Base-by-base conservation (phyloP, 805 yeast genomes). In the Saccharomycopsis oosterbeekiorum region DNA sequence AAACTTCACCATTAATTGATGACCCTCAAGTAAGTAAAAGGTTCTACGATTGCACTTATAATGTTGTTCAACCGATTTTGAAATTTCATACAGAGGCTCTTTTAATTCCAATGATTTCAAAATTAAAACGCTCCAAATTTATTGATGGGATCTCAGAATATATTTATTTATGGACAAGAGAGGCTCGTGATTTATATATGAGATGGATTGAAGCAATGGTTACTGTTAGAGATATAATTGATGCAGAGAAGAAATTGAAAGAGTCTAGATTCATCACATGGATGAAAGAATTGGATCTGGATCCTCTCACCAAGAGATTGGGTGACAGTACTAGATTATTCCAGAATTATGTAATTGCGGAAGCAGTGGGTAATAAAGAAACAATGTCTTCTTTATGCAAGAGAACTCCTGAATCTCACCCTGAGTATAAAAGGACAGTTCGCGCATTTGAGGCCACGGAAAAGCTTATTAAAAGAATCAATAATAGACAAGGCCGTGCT, bases 41-140 rank as follows among this genome's bases (percentile, higher is more conserved):
- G 34, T 86, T 88, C 68, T 80, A 81, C 59, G 75, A 78, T 1
- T 81, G 81, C 61, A 84, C 90, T 1, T 80, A 85, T 64, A 78
- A 72, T 10, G 80, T 84, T 1, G 85, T 86, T 4, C 70, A 73
- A 56, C 83, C 81, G 4, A 72, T 89, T 58, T 76, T 86, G 17
- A 75, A 76, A 12, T 71, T 82, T 2, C 91, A 89, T 66, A 75
- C 78, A 57, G 77, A 75, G 54, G 73, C 73, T 34, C 71, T 89
- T 1, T 74, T 85, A 57, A 80, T 78, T 14, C 89, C 89, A 0
- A 73, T 89, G 36, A 73, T 84, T 39, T 73, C 75, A 61, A 80
- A 86, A 54, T 75, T 88, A 54, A 74, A 80, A 26, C 85, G 84
- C 61, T 92, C 93, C 0, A 86, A 85, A 58, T 85, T 83, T 62